phyloP scores from a whole-genome alignment of 148 eudicot species.

The Vaccinium macrocarpon region DNA sequence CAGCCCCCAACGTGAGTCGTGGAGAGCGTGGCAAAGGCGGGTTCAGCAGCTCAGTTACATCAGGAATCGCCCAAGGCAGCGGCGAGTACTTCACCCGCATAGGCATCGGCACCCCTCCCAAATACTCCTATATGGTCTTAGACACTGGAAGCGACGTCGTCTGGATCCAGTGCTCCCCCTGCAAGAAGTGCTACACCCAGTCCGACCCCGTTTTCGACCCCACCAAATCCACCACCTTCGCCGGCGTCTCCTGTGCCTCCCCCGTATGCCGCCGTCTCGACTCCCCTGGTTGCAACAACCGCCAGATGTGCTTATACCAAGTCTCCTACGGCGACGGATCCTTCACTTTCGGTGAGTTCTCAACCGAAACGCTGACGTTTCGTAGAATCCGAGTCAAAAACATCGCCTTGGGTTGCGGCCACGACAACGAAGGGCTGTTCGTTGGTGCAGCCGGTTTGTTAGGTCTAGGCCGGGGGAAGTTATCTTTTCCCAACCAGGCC shows the following conservation, averaged over 20 bases:
- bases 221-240: constrained; percentile 45
- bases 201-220: constrained; percentile 83
- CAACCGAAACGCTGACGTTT: constrained; percentile 87
- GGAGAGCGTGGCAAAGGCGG: constrained; percentile 8
- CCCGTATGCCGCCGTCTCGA: constrained; percentile 64
- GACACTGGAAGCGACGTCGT: constrained; percentile 97
- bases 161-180: constrained; percentile 88
- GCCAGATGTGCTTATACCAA: constrained; percentile 63
- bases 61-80: constrained; percentile 82
- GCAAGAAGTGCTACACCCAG: constrained; percentile 75
- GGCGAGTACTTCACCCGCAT: constrained; percentile 98
- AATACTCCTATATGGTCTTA: constrained; percentile 72
- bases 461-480: constrained; percentile 76
- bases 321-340: constrained; percentile 96
- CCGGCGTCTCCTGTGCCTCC: constrained; percentile 53
- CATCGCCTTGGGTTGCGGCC: constrained; percentile 89
- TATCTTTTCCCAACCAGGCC: constrained; percentile 74
- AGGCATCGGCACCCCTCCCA: constrained; percentile 83
- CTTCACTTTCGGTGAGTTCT: constrained; percentile 74
- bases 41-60: constrained; percentile 80
- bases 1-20: neutral
- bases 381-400: constrained; percentile 47
- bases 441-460: constrained; percentile 88
- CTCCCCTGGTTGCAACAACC: constrained; percentile 62
- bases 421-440: constrained; percentile 84